phyloP scores from a whole-genome alignment of 108 stramenopile genomes.

The Parietichytrium sp. region DNA sequence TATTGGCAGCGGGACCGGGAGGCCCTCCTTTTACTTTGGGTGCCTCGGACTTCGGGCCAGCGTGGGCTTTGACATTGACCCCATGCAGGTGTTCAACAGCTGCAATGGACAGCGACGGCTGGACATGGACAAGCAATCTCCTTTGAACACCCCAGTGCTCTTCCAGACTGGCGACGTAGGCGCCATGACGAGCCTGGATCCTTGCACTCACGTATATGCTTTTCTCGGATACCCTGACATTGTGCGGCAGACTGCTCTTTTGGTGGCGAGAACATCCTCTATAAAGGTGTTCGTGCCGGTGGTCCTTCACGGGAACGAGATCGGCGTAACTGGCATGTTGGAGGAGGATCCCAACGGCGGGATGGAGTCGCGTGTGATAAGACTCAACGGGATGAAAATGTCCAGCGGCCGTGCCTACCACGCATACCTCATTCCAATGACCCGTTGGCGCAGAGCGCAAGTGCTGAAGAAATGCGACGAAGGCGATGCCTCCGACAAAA shows the following conservation, averaged over 20 bases:
- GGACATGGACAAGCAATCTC: too few species aligned
- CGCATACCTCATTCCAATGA: neutral
- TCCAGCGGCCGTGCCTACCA: neutral
- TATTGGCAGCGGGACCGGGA: conserved; percentile 4
- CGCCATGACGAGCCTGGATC: neutral
- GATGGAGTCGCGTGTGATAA: neutral
- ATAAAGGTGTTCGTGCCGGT: conserved; percentile 15
- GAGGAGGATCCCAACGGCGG: neutral
- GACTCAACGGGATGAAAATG: neutral
- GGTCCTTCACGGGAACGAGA: neutral
- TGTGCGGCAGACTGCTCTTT: neutral
- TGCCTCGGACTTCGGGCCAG: neutral
- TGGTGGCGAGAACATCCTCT: neutral
- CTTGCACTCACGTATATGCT: neutral
- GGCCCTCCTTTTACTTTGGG: neutral
- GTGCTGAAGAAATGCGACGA: too few species aligned
- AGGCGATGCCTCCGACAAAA: too few species aligned
- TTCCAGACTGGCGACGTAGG: neutral
- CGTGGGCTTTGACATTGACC: conserved; percentile 34
- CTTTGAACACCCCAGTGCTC: neutral
- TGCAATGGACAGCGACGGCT: neutral
- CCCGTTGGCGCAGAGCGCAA: too few species aligned
- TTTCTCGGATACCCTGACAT: conserved; percentile 13
- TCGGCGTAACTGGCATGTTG: neutral
- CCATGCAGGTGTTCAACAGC: conserved; percentile 29